Percentiles rank a stretch among this genome's conserved stretches.
These are phyloP conservation scores for Russula earlei DNA, from an alignment of 768 basidiomycete genomes.

Conservation along the genomic window DNA sequence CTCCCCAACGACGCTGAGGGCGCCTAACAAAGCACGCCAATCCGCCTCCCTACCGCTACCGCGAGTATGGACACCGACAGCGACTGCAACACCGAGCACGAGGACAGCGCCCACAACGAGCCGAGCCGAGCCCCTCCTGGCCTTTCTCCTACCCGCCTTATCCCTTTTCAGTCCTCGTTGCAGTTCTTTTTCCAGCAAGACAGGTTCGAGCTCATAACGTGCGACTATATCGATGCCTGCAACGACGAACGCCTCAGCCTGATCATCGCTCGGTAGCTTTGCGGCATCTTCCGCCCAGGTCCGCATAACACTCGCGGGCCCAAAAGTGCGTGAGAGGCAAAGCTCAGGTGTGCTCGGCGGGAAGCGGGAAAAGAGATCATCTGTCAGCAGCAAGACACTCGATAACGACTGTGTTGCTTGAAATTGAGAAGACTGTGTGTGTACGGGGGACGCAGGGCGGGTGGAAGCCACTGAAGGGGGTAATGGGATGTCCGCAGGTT, in stretches of 20 bases:
- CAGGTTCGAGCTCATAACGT: constrained; percentile 30
- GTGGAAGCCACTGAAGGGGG: constrained; percentile 11
- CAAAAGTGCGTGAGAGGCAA: constrained; percentile 52
- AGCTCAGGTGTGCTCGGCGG: constrained; percentile 54
- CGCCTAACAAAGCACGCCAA: constrained; percentile 3
- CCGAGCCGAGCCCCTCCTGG: constrained; percentile 21
- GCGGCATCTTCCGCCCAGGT: constrained; percentile 54
- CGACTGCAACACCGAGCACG: constrained; percentile 62
- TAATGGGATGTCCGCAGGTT: constrained; percentile 10
- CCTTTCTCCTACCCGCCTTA: neutral
- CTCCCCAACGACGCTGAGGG: constrained; percentile 10
- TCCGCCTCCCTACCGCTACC: constrained; percentile 1
- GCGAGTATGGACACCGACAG: constrained; percentile 29
- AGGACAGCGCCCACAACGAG: constrained; percentile 54
- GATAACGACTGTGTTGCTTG: constrained; percentile 29
- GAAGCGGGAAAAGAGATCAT: constrained; percentile 45
- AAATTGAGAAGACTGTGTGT: constrained; percentile 16
- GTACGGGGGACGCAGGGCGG: constrained; percentile 16
- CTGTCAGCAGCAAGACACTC: constrained; percentile 45
- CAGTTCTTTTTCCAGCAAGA: constrained; percentile 22
- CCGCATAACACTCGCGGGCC: constrained; percentile 64
- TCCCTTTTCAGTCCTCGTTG: constrained; percentile 20
- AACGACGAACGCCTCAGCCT: constrained; percentile 52
- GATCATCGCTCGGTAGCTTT: constrained; percentile 40
- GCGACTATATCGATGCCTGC: constrained; percentile 49